Base-by-base conservation (phyloP, 2,329 filamentous ascomycete genomes). In the Thielaviopsis musarum region DNA sequence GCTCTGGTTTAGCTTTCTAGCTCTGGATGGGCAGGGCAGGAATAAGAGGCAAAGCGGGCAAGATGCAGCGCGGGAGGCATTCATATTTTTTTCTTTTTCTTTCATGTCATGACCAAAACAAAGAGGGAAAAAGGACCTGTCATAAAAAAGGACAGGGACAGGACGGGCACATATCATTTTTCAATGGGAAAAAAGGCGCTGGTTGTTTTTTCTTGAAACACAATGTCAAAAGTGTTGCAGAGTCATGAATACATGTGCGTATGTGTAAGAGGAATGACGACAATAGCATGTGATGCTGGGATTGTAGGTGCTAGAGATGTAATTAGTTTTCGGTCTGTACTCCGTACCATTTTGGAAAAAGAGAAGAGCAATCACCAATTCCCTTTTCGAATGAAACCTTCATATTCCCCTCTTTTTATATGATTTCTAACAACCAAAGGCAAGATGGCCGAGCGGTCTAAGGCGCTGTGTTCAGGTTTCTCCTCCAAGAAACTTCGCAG, bases 21-120 rank as follows among this genome's bases (percentile, higher is more conserved):
- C 15, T 59, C 26, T 55, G 30, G 26, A 45, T 53, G 45, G n/a
- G n/a, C 45, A 21, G 45, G n/a, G 45, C 17, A 49, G n/a, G 41
- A 60, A 34, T 54, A 26, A 9, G 19, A 15, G 24, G 10, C n/a
- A 52, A 52, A 13, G 24, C 30, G 5, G 30, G 10, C 30, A 34
- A 34, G 30, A 34, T 12, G 30, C 30, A 15, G 52, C 12, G 22
- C 13, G 52, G 17, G n/a, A 5, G 22, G 28, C 24, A 3, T 53
- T 53, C 26, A 17, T 53, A 30, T 53, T 53, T 53, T n/a, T 53
- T 13, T 59, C 19, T 52, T n/a, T 56, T 59, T 57, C 52, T 52
- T 58, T 58, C 22, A 45, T 57, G 28, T 34, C 48, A 52, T 54
- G 41, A 59, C 49, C 28, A 52, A 26, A 55, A 57, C 49, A 59